A percentile compares a stretch with the other conserved stretches of the same genome.
These are phyloP conservation scores for Solanum corneliomulleri DNA, from an alignment of 257 asterid genomes.

Conservation along the genomic window DNA sequence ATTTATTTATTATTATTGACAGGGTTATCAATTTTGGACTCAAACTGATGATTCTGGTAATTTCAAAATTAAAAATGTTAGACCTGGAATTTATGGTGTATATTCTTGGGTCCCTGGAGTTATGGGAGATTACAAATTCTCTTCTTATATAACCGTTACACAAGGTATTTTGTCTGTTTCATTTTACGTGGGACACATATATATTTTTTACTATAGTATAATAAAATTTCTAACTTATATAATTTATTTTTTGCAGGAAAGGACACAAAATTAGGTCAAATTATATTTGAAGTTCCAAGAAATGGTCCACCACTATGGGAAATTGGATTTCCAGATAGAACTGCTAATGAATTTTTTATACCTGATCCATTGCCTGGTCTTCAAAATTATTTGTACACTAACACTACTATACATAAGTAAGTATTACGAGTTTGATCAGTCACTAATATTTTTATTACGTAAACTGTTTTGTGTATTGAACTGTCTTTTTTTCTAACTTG, in stretches of 20 bases:
- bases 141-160: conserved; percentile 5
- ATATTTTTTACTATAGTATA: no score
- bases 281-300: conserved; percentile 22
- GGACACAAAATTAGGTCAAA: background rate
- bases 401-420: conserved; percentile 1
- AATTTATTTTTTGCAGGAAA: background rate
- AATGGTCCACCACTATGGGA: conserved; percentile 28
- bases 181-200: background rate
- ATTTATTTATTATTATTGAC: background rate
- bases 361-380: conserved; percentile 15
- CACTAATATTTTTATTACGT: background rate
- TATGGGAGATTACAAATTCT: conserved; percentile 46
- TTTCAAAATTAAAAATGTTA: conserved; percentile 25
- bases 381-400: background rate
- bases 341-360: conserved; percentile 19
- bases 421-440: background rate
- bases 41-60: conserved; percentile 29
- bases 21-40: conserved; percentile 82
- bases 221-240: background rate
- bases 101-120: conserved; percentile 65
- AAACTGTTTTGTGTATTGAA: background rate
- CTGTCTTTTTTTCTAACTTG: background rate
- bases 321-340: conserved; percentile 30
- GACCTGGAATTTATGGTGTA: conserved; percentile 30
- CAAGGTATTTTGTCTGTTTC: conserved; percentile 9